Base-by-base conservation (phyloP, 176 grass and related monocot species). In the Olyra latifolia region DNA sequence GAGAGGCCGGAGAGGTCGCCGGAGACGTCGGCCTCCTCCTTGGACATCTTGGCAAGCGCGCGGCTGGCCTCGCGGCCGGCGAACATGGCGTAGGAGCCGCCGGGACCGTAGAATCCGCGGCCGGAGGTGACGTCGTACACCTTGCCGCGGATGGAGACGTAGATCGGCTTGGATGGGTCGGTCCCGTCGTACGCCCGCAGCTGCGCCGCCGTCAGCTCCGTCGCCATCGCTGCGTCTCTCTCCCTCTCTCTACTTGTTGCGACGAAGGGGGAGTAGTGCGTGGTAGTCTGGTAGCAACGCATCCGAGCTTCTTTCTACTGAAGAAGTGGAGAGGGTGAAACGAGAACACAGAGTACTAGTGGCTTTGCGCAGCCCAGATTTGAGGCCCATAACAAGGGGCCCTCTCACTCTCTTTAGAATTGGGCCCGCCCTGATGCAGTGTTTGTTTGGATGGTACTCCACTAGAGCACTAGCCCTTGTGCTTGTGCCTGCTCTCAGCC, bases 41-140 rank as follows among this genome's bases (percentile, higher is more conserved):
- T 98, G 85, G 89, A 93, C 95, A 98, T 98, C 88, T 98, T 98
- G 6, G 73, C 95, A 12, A 98, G 90, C 3, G 95, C 92, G 79
- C 95, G 92, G 75, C 83, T 84, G 78, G 92, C 90, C 88, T 98
- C 95, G 85, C 88, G 83, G 57, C 92, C 95, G 14, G 95, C 86
- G 83, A 98, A 98, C 44, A 95, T 11, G 65, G 90, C 88, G 92
- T 98, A 98, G 57, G 86, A 4, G n/a, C 95, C 88, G 46, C 95
- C 90, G 23, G 95, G 92, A 5, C 95, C 95, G 81, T 98, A 98
- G 92, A 98, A 98, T 64, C 90, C 20, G 73, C 89, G 82, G 24
- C 92, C 92, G 58, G 92, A 22, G 83, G 92, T 53, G 86, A 95
- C 95, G 75, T 98, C 95, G 90, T 93, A 98, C 71, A 98, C 78